Conservation (phyloP, 495 filamentous ascomycete genomes). For the Talaromyces trachyspermus region DNA sequence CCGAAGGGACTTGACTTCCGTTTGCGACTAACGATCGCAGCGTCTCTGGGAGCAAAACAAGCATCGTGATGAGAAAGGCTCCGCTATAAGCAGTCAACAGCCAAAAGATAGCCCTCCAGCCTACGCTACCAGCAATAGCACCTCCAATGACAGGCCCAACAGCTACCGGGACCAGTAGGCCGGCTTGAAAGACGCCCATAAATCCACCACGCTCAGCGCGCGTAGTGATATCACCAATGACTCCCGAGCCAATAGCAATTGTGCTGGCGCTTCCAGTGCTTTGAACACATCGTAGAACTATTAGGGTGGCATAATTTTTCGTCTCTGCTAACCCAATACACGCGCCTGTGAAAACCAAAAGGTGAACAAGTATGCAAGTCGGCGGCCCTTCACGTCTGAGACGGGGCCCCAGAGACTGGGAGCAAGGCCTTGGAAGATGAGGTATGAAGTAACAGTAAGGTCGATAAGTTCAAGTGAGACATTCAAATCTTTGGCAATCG, state of each 20-base stretch:
- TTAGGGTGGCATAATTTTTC: conserved; percentile 37
- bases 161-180: conserved; percentile 38
- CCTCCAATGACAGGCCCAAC: conserved; percentile 51
- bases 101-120: conserved; percentile 54
- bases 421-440: conserved; percentile 44
- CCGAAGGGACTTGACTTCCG: conserved; percentile 27
- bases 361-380: conserved; percentile 35
- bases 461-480: conserved; percentile 39
- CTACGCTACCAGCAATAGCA: conserved; percentile 39
- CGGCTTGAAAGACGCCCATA: conserved; percentile 48
- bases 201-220: conserved; percentile 45
- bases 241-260: conserved; percentile 48
- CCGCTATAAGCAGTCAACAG: conserved; percentile 44
- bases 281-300: conserved; percentile 43
- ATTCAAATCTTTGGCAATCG: conserved; percentile 34
- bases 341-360: conserved; percentile 42
- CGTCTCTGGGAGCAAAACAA: conserved; percentile 47
- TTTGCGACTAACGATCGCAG: conserved; percentile 46
- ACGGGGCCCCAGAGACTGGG: conserved; percentile 45
- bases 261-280: conserved; percentile 45
- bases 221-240: conserved; percentile 50
- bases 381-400: conserved; percentile 42
- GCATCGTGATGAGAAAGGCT: conserved; percentile 31
- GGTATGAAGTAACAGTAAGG: conserved; percentile 45
- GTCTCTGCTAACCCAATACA: conserved; percentile 41